Base-by-base conservation (phyloP, 129 eudicot genomes). In the Pseudognaphalium luteoalbum region DNA sequence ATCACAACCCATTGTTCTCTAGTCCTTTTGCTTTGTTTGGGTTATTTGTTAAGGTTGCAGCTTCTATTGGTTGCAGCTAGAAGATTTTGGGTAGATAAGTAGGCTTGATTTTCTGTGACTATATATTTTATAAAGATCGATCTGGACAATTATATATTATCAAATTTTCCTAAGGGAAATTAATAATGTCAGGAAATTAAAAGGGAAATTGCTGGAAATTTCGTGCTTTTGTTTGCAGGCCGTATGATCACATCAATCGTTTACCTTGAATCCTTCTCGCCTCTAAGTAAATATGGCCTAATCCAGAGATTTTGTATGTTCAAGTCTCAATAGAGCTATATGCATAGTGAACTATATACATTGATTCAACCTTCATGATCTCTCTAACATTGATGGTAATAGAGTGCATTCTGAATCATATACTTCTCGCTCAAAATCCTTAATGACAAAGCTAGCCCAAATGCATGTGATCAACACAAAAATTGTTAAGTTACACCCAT, bases 1-100 rank as follows among this genome's bases (percentile, higher is more conserved):
- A 84, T 61, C 87, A 84, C 42, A 72, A 59, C 80, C 87, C 87
- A 8, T 66, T 65, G 39, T 76, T 81, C 85, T 76, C 85, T 19
- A 75, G 73, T 66, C 87, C 87, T 19, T 73, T 84, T 71, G 76
- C 75, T 1, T 79, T 84, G 54, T 76, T 75, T 9, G 85, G 87
- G 37, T 80, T 84, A 57, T 66, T 84, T 14, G 81, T 76, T 39
- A 75, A 76, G 66, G 68, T 81, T 12, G 85, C 82, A 4, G 72
- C 80, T 68, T 83, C 86, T 58, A 32, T 68, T 59, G 44, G 76
- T 59, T 61, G 71, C 66, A 67, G 64, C 60, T 74, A 80, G 63
- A 67, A 20, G 65, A 32, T 74, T 65, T 80, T 67, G 33, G 8
- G 67, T 80, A 29, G 70, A 10, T 57, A 20, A 7, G 35, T 80